These are phyloP conservation scores for Penicillium verhagenii DNA, from an alignment of 495 filamentous ascomycete genomes.

Conservation along the genomic window DNA sequence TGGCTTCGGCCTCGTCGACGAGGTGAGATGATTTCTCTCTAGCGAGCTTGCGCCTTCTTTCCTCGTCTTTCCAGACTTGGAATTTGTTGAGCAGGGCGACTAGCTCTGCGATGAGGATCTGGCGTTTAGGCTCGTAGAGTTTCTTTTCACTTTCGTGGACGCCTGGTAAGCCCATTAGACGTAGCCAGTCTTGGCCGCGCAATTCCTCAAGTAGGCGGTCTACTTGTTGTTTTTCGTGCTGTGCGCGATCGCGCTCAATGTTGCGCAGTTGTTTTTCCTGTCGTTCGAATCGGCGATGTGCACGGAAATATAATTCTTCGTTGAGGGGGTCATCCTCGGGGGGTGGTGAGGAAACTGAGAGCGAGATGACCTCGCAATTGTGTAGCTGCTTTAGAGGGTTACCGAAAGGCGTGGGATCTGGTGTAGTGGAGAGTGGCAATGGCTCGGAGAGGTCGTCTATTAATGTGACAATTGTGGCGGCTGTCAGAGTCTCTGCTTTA, in stretches of 20 bases:
- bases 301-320: conserved; percentile 63
- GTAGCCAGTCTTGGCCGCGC: conserved; percentile 88
- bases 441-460: conserved; percentile 44
- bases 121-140: conserved; percentile 79
- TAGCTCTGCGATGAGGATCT: conserved; percentile 79
- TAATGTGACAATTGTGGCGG: conserved; percentile 44
- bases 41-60: conserved; percentile 73
- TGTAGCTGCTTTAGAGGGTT: conserved; percentile 42
- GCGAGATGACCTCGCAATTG: conserved; percentile 31
- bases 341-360: conserved; percentile 16
- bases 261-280: conserved; percentile 91
- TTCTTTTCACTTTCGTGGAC: conserved; percentile 81
- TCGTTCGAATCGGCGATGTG: conserved; percentile 78
- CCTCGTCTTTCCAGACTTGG: conserved; percentile 81
- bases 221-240: conserved; percentile 87
- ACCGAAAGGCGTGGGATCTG: conserved; percentile 33
- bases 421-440: conserved; percentile 15
- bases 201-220: conserved; percentile 84
- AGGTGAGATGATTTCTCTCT: conserved; percentile 55
- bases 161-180: conserved; percentile 86
- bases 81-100: conserved; percentile 82
- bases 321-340: conserved; percentile 59
- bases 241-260: conserved; percentile 84
- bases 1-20: conserved; percentile 13
- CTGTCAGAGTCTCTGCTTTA: conserved; percentile 43